Percentiles rank a stretch among this genome's conserved stretches.
Conservation (phyloP, 768 basidiomycete species). For the Atractiella rhizophila region DNA sequence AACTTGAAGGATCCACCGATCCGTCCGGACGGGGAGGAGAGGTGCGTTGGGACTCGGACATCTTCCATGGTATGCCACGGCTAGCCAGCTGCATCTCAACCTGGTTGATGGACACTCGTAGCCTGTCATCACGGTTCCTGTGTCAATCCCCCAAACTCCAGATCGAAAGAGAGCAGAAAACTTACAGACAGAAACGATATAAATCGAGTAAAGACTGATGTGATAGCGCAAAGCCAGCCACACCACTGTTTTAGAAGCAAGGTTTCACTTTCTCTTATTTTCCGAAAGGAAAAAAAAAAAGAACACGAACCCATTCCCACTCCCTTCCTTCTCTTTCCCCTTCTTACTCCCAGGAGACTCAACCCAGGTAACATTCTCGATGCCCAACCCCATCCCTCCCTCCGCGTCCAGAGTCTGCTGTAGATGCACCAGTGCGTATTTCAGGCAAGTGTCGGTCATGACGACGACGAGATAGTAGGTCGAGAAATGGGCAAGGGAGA, state of each 20-base stretch:
- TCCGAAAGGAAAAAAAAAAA: neutral
- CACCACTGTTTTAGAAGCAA: neutral
- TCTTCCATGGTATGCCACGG: too few relatives aligned
- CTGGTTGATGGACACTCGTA: too few relatives aligned
- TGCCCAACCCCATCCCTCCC: neutral
- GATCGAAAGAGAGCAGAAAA: too few relatives aligned
- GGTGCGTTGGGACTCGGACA: too few relatives aligned
- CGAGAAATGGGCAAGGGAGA: slow-evolving; percentile 53
- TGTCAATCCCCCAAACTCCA: too few relatives aligned
- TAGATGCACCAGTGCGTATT: slow-evolving; percentile 49
- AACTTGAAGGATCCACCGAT: too few relatives aligned
- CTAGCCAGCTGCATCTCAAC: too few relatives aligned
- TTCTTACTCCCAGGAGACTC: neutral
- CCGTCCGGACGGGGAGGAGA: too few relatives aligned
- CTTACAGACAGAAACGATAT: too few relatives aligned
- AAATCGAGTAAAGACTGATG: too few relatives aligned
- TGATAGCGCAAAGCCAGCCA: too few relatives aligned
- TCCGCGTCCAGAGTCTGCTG: slow-evolving; percentile 6
- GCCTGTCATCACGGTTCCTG: too few relatives aligned
- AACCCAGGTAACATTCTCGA: neutral
- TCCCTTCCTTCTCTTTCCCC: neutral
- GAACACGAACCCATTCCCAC: neutral
- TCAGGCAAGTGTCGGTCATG: slow-evolving; percentile 47
- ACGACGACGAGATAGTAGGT: slow-evolving; percentile 63
- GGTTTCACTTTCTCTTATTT: slow-evolving; percentile 10